phyloP scores from a whole-genome alignment of 106 monocot genomes.

The Dactylorhiza incarnata region DNA sequence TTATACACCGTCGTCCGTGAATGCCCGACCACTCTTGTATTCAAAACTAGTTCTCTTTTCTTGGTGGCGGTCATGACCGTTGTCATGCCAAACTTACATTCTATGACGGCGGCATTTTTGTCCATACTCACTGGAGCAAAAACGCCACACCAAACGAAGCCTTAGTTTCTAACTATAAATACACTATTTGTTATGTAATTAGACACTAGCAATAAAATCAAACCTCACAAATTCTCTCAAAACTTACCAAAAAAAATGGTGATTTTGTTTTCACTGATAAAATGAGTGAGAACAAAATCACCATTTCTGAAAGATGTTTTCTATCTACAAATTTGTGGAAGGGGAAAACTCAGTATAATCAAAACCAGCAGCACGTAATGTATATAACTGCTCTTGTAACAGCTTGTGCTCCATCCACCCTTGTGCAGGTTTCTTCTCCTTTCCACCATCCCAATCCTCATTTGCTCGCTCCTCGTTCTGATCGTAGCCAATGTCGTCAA shows the following conservation, averaged over 20 bases:
- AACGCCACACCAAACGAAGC: too few species aligned
- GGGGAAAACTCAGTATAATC: neutral
- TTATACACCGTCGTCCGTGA: too few species aligned
- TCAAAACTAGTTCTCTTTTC: too few species aligned
- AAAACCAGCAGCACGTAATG: neutral
- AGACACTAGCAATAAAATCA: neutral
- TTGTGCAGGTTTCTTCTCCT: conserved; percentile 45
- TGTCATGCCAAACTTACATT: too few species aligned
- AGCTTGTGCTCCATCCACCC: neutral
- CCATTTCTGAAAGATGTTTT: neutral
- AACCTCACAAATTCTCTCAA: neutral
- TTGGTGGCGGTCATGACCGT: too few species aligned
- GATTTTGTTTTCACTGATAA: neutral
- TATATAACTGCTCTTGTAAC: neutral
- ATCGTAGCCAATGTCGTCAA: conserved; percentile 38
- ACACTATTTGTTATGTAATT: neutral
- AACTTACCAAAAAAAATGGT: neutral
- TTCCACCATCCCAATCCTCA: conserved; percentile 42
- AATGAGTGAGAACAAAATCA: neutral
- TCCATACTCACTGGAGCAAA: too few species aligned
- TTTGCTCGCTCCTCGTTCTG: conserved; percentile 28
- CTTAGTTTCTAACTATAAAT: neutral
- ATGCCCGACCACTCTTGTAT: too few species aligned
- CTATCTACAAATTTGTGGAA: neutral
- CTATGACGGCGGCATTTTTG: too few species aligned